A percentile compares a stretch with the other conserved stretches of the same genome.
Evolutionary conservation across 1,284 basidiomycete genomes (phyloP).

Genomic region (Cutaneotrichosporon sp.): DNA sequence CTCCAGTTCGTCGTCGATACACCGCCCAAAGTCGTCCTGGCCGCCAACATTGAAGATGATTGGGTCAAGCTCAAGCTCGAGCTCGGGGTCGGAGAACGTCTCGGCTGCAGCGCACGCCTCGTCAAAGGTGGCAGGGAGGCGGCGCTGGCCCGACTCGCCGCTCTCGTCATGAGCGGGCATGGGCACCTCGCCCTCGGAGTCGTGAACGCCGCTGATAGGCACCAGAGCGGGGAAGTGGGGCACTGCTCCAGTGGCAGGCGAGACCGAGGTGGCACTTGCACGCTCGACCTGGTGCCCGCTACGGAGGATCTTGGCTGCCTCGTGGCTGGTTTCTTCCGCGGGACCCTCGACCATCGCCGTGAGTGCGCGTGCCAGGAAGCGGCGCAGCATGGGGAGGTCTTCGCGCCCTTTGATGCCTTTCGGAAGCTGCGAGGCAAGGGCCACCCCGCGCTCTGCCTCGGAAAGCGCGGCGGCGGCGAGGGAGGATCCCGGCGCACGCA

Average conservation of each 20-base stretch:
- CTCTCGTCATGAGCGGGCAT: no score
- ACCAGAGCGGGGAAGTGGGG: no score
- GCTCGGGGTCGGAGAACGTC: not conserved
- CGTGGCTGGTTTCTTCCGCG: not conserved
- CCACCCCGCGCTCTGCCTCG: slow-evolving; percentile 7
- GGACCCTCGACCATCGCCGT: not conserved
- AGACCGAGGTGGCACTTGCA: no score
- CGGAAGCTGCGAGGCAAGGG: not conserved
- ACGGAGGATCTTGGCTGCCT: not conserved
- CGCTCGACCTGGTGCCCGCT: not conserved
- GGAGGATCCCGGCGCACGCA: slow-evolving; percentile 18
- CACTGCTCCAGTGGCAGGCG: no score
- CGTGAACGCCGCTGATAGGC: no score
- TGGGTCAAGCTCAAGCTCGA: not conserved
- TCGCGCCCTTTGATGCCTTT: not conserved
- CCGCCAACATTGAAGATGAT: not conserved
- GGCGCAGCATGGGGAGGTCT: not conserved
- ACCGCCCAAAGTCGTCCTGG: not conserved
- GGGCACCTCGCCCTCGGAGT: no score
- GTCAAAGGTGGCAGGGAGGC: not conserved
- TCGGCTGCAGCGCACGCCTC: not conserved
- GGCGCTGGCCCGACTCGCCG: not conserved
- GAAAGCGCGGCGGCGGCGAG: slow-evolving; percentile 14
- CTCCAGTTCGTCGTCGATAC: not conserved
- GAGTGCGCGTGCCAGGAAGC: not conserved